Base-by-base conservation (phyloP, 495 filamentous ascomycete genomes). In the Podospora comata region DNA sequence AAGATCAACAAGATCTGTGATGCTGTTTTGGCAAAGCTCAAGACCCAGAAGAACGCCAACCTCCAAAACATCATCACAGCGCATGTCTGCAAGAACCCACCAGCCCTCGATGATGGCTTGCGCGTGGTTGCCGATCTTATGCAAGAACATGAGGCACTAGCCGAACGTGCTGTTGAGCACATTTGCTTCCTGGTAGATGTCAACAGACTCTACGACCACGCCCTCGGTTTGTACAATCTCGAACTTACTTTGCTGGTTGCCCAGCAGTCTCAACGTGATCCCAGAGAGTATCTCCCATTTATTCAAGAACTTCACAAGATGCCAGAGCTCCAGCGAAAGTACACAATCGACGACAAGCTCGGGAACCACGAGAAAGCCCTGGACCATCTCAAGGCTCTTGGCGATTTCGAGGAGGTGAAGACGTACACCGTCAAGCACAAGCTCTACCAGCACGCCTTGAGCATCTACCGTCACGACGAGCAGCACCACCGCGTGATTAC, bases 171-270 rank as follows among this genome's bases (percentile, higher is more conserved):
- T 1, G 89, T 97, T 53, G 93, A 96, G 74, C 95, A 99, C 71
- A 97, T 98, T 70, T 97, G 93, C 82, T 99, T 97, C 81, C 83
- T 99, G 56, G 91, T 92, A 0, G 95, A 99, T 79, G 89, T 95
- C 20, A 95, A 97, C 74, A 87, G 86, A 64, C 86, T 99, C n/a
- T 99, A 95, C 73, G 91, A 97, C 67, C 89, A 92, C 66, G 91
- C 95, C 6, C 82, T 99, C 18, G 94, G 94, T 26, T 80, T 98
- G 2, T 97, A 99, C 74, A 87, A 97, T 73, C 85, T 99, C 3
- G 94, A 97, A 48, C 87, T 98, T 44, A 90, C 93, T 7, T 82
- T 99, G 15, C 81, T 96, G 61, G 90, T 99, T 55, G 95, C 96
- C 5, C 95, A 99, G 73, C 92, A 97, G 76, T 94, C 94, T 16